Evolutionary conservation across 164 flowering plant species (phyloP).

Genomic region (Annona squamosa): DNA sequence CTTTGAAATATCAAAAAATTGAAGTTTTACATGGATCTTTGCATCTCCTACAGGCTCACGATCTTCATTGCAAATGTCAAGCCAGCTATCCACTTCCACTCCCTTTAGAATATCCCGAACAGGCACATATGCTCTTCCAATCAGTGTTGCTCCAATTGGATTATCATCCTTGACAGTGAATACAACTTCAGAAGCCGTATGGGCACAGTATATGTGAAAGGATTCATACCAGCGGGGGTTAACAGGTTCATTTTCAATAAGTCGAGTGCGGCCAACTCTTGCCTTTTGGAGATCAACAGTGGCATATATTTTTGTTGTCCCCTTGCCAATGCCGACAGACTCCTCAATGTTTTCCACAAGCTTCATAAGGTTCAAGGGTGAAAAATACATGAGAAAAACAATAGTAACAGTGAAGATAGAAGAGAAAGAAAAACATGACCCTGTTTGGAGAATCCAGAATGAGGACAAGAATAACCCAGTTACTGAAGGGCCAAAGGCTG

Average conservation of each 20-base stretch:
- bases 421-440: neutral
- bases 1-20: slow-evolving; percentile 33
- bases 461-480: neutral
- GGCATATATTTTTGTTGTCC: slow-evolving; percentile 37
- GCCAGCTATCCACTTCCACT: slow-evolving; percentile 49
- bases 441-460: neutral
- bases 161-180: slow-evolving; percentile 60
- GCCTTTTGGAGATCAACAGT: slow-evolving; percentile 53
- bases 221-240: slow-evolving; percentile 62
- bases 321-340: slow-evolving; percentile 41
- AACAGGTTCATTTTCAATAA: slow-evolving; percentile 26
- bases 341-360: slow-evolving; percentile 24
- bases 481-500: neutral
- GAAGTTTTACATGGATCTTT: slow-evolving; percentile 55
- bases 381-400: neutral
- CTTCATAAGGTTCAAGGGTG: slow-evolving; percentile 12
- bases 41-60: slow-evolving; percentile 37
- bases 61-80: slow-evolving; percentile 35
- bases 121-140: slow-evolving; percentile 64
- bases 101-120: slow-evolving; percentile 40
- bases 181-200: slow-evolving; percentile 46
- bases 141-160: slow-evolving; percentile 53
- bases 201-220: slow-evolving; percentile 70
- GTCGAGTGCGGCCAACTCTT: slow-evolving; percentile 53
- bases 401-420: neutral